phyloP scores from a whole-genome alignment of 306 rosid genomes.

The Calophaca sinica region DNA sequence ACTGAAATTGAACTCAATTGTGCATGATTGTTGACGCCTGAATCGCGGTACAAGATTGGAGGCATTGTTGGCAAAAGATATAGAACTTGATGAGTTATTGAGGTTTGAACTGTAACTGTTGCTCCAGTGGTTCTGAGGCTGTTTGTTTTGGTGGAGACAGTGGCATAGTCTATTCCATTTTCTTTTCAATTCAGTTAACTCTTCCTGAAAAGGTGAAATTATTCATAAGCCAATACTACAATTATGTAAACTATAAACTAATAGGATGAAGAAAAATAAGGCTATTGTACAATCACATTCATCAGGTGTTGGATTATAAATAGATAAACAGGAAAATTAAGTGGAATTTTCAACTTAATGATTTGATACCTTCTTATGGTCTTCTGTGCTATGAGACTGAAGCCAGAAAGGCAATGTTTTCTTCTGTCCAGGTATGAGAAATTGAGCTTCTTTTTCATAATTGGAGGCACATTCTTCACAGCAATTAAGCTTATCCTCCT shows the following conservation, averaged over 20 bases:
- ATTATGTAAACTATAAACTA: neutral
- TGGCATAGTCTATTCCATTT: conserved; percentile 83
- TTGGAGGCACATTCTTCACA: conserved; percentile 81
- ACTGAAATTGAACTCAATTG: conserved; percentile 79
- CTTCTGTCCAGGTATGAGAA: conserved; percentile 68
- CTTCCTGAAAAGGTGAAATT: conserved; percentile 58
- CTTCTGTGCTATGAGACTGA: conserved; percentile 69
- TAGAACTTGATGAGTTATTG: conserved; percentile 60
- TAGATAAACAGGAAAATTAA: neutral
- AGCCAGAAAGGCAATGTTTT: conserved; percentile 90
- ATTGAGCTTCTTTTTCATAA: conserved; percentile 78
- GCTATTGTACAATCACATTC: neutral
- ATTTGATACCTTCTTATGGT: conserved; percentile 70
- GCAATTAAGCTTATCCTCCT: conserved; percentile 61
- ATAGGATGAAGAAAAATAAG: neutral
- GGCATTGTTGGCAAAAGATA: conserved; percentile 55
- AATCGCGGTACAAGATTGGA: conserved; percentile 61
- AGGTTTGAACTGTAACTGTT: conserved; percentile 45
- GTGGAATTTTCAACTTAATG: neutral
- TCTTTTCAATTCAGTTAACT: conserved; percentile 60
- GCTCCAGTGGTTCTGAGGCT: conserved; percentile 52
- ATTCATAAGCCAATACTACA: conserved; percentile 27
- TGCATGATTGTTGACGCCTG: conserved; percentile 80
- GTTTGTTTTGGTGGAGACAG: conserved; percentile 70
- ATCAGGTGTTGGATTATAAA: conserved; percentile 6